phyloP scores from a whole-genome alignment of 441 rosid species.

The Erodium moschatum region DNA sequence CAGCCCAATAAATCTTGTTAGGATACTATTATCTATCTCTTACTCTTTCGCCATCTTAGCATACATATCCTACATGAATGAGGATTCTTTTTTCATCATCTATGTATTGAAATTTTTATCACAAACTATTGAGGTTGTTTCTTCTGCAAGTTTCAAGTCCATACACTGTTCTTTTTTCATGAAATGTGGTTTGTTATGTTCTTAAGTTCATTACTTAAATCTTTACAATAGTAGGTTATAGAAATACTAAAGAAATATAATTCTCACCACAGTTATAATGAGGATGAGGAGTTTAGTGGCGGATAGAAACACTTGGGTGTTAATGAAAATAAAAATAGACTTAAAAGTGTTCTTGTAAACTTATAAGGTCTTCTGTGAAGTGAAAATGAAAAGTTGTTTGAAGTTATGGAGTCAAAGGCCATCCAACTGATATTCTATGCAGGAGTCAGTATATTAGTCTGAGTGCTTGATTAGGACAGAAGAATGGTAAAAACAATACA shows the following conservation, averaged over 20 bases:
- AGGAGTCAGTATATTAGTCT: not conserved
- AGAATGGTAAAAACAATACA: not conserved
- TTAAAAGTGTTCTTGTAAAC: not conserved
- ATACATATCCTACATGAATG: not conserved
- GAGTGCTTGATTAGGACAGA: not conserved
- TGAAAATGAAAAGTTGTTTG: not conserved
- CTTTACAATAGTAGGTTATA: not conserved
- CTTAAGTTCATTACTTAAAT: not conserved
- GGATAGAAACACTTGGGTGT: not conserved
- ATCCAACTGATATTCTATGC: not conserved
- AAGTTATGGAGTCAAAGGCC: not conserved
- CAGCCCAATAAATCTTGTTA: not conserved
- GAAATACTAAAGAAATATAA: not conserved
- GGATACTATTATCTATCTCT: not conserved
- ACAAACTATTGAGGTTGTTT: not conserved
- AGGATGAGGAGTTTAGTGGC: not conserved
- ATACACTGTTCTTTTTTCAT: not conserved
- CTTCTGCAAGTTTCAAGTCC: constrained; percentile 1
- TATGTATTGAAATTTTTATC: not conserved
- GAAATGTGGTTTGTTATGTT: not conserved
- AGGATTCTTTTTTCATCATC: not conserved
- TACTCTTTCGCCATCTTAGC: not conserved
- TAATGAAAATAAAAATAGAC: not conserved
- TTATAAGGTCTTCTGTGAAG: not conserved
- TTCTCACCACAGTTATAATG: not conserved